A percentile compares a stretch with the other conserved stretches of the same genome.
These are phyloP conservation scores for Hyphopichia khmerensis DNA, from an alignment of 1,139 yeast species.

Conservation along the genomic window DNA sequence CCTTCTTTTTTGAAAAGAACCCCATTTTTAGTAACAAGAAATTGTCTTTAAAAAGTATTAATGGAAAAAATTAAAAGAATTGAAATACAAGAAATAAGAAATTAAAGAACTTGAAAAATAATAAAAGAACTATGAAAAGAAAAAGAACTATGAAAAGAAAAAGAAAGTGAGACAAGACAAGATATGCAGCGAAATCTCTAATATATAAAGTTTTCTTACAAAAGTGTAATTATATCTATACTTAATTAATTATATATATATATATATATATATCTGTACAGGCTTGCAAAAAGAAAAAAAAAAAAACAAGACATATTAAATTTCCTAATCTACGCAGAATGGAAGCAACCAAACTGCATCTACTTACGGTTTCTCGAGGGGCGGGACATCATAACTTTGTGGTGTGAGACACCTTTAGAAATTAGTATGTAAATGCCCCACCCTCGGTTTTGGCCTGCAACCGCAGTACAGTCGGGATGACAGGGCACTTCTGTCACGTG, in stretches of 20 bases:
- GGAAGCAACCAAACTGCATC: neutral
- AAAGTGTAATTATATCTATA: too few species aligned
- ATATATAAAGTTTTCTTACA: too few species aligned
- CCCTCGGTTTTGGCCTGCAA: neutral
- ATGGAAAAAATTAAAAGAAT: neutral
- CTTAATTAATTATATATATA: too few species aligned
- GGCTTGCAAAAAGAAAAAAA: too few species aligned
- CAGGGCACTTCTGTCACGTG: too few species aligned
- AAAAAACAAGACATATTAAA: too few species aligned
- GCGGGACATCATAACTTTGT: neutral
- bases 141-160: neutral
- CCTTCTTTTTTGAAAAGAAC: neutral
- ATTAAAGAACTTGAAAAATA: too few species aligned
- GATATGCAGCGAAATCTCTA: too few species aligned
- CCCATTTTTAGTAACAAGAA: neutral
- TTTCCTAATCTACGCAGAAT: neutral
- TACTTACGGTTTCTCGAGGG: neutral
- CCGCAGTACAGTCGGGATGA: too few species aligned
- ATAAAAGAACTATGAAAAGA: too few species aligned
- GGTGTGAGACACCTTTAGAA: neutral
- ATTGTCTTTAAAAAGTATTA: neutral
- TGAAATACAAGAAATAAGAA: neutral
- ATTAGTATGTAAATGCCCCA: neutral
- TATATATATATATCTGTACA: too few species aligned
- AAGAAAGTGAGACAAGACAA: neutral